Evolutionary conservation across 768 basidiomycete species (phyloP), one percentile per base, ranked within the genome.

Genomic region (Xerocomellus chrysenteron): DNA sequence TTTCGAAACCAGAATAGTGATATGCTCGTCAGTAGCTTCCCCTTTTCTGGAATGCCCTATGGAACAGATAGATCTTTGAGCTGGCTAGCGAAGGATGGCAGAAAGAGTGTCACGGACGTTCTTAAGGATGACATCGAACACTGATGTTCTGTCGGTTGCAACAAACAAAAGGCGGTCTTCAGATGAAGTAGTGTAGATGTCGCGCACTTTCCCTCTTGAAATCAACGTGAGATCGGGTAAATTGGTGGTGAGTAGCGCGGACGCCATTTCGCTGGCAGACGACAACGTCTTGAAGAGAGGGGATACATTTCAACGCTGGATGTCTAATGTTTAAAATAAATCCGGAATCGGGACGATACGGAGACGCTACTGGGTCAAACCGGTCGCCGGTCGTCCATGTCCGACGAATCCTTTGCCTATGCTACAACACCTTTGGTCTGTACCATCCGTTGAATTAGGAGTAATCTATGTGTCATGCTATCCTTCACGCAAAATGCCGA

Each of bases 1-100:
- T 88, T 88, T 50, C 86, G 74, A 74, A 98, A 99, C 96, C 96
- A 99, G 79, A 95, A 98, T 50, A 91, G 77, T 17, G 97, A 98
- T 59, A 98, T 85, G 54, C 87, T 77, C 9, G 94, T 97, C 46
- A 99, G 79, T 35, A 97, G 80, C 65, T 85, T 86, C 53, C 97
- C 96, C 70, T 99, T 99, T 59, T 86, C 85, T 16, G 96, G 94
- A 58, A 99, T 93, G 8, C 94, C 95, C 96, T 99, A 60, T 28
- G 30, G 17, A 45, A 42, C 16, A 50, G 32, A 32, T 44, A 10
- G 21, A 19, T 36, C 21, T 30, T 11, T 55, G 59, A 54, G 53
- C n/a, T 39, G 35, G 37, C 36, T 5, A 8, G 39, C 17, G 28
- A 46, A 50, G 12, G 40, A 40, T 26, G 50, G 24, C 26, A 39